Base-by-base conservation (phyloP, 2,329 filamentous ascomycete genomes). In the Beauveria sp. region DNA sequence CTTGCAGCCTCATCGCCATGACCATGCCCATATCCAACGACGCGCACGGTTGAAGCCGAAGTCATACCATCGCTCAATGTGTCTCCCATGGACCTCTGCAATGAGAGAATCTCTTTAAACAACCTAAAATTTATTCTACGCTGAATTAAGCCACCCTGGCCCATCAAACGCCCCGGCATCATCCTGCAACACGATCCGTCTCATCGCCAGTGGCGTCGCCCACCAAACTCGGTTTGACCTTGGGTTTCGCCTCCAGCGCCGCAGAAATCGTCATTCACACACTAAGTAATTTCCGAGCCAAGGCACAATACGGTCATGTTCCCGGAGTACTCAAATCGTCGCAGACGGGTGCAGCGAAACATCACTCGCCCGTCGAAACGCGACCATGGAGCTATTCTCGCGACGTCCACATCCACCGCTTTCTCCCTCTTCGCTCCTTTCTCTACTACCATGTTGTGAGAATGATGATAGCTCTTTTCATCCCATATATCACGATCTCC, bases 161-260 rank as follows among this genome's bases (percentile, higher is more conserved):
- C 20, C 34, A 22, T 24, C 34, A 18, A 52, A 10, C 9, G 9
- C n/a, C 30, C 56, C 51, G 51, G 24, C 42, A 51, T 24, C 24
- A 60, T 47, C 51, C 58, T 61, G 59, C 56, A 61, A 61, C 59
- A 43, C 18, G 3, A 50, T 22, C 34, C 52, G 59, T 61, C 59
- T 54, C 59, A 61, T 43, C 45, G 24, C 24, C 24, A 49, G 34
- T 49, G n/a, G 51, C 59, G 52, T 34, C 45, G 38, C 45, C 52
- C 52, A 61, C 59, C 34, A 14, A 43, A 20, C 22, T 28, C 40
- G 24, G 58, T 61, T 61, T 61, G 51, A 61, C 20, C 59, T 12
- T 56, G 18, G 45, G 59, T 61, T 61, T 61, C 59, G 59, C 20
- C 28, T 61, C 55, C 34, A 42, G n/a, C 47, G 47, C 57, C 57